Evolutionary conservation across 208 protist genomes (phyloP), one percentile per base, ranked within the genome.

Genomic region (Wallacemonas sp.): DNA sequence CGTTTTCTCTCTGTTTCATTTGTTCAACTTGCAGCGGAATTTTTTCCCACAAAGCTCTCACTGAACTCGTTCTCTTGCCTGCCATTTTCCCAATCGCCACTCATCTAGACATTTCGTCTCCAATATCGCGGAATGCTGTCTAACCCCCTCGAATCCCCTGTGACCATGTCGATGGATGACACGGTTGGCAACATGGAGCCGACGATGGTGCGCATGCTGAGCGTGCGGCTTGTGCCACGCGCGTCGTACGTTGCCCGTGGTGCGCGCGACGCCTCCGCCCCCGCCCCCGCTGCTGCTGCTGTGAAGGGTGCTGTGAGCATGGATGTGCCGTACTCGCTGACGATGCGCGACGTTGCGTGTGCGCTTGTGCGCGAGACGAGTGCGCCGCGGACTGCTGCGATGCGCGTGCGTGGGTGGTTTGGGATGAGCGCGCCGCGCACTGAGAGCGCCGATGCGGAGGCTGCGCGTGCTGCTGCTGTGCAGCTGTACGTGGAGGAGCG

Each of bases 281-380:
- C n/a, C n/a, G n/a, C n/a, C n/a, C n/a, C 9, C 36, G 36, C 6
- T 6, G 9, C 36, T 41, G 57, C 3, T 24, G 57, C 0, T 27
- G 38, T 36, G 57, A 49, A 49, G 57, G 57, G 26, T 29, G 19
- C 9, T 19, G 34, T 58, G 26, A 8, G 26, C 9, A 3, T 63
- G 57, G 39, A 63, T 32, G 57, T 63, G 57, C 57, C 57, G 57
- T 63, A 32, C 57, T 46, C 39, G 21, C 3, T 49, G 57, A 49
- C 39, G 21, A 23, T 48, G 23, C 38, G 57, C 34, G 57, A 63
- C 23, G 14, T 63, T 23, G 41, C 38, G 0, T n/a, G 19, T 5
- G 39, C 32, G 34, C 38, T 63, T 19, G 11, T 49, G 34, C 39
- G 41, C 19, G 57, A 14, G 57, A 63, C 57, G 57, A 16, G 5